A percentile compares a stretch with the other conserved stretches of the same genome.
phyloP scores from a whole-genome alignment of 2,329 filamentous ascomycete genomes.

The Fusarium sarcochroum region DNA sequence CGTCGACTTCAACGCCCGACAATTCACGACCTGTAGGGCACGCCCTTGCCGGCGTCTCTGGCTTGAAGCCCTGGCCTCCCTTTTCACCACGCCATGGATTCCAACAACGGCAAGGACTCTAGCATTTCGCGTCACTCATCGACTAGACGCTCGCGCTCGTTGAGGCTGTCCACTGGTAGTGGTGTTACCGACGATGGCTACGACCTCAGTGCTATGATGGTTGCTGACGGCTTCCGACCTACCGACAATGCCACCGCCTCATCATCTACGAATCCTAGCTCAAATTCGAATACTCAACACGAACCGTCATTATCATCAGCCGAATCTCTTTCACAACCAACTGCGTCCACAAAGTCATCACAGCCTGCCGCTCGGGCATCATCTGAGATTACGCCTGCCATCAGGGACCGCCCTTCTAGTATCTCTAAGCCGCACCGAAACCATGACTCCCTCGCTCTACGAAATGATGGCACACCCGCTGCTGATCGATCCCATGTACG shows the following conservation, averaged over 20 bases:
- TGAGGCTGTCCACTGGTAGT: conserved; percentile 53
- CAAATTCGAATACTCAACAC: conserved; percentile 41
- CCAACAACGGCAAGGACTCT: conserved; percentile 55
- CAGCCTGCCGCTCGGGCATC: conserved; percentile 31
- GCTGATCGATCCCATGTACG: conserved; percentile 30
- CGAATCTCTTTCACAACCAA: conserved; percentile 33
- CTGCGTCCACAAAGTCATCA: conserved; percentile 18
- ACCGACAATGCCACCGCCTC: conserved; percentile 36
- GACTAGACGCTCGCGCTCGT: conserved; percentile 59
- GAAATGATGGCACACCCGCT: conserved; percentile 62
- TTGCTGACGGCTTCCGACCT: conserved; percentile 68
- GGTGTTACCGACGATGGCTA: conserved; percentile 60
- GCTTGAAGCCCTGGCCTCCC: conserved; percentile 43
- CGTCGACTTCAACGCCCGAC: conserved; percentile 32
- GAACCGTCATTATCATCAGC: conserved; percentile 17
- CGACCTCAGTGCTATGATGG: conserved; percentile 63
- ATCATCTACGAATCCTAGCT: conserved; percentile 27
- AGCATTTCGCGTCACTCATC: conserved; percentile 61
- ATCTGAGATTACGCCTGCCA: conserved; percentile 39
- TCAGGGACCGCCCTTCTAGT: conserved; percentile 64
- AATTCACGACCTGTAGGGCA: conserved; percentile 40
- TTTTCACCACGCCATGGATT: conserved; percentile 56
- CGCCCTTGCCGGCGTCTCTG: conserved; percentile 47
- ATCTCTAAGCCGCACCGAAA: conserved; percentile 66
- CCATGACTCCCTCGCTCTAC: conserved; percentile 65